phyloP scores from a whole-genome alignment of 257 asterid species.

The Cinchona pubescens region DNA sequence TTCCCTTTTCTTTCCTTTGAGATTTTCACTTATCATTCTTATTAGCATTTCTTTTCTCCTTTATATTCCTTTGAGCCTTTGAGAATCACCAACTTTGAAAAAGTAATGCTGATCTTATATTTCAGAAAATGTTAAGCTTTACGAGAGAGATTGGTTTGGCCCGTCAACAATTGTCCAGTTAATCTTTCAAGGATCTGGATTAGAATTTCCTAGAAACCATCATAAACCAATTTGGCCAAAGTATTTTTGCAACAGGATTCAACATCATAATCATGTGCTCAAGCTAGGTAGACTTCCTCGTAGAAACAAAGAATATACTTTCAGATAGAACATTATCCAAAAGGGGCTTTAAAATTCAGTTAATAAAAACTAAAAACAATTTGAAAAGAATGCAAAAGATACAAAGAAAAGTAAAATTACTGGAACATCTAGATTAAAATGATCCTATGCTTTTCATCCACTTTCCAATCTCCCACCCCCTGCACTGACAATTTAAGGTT shows the following conservation, averaged over 20 bases:
- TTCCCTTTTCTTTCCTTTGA: no score
- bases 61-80: not conserved
- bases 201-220: no score
- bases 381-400: not conserved
- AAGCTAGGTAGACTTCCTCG: not conserved
- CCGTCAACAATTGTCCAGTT: not conserved
- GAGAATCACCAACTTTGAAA: not conserved
- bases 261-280: not conserved
- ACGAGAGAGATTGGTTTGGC: not conserved
- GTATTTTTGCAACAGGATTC: not conserved
- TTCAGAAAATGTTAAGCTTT: not conserved
- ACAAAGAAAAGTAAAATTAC: not conserved
- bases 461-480: not conserved
- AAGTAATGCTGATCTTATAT: not conserved
- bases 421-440: not conserved
- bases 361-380: not conserved
- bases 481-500: not conserved
- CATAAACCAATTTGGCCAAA: no score
- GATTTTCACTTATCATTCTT: not conserved
- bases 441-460: not conserved
- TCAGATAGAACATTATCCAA: not conserved
- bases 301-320: not conserved
- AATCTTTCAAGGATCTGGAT: no score
- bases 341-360: not conserved
- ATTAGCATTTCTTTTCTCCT: not conserved